phyloP scores from a whole-genome alignment of 768 basidiomycete genomes.

The Candolleomyces eurysporus region DNA sequence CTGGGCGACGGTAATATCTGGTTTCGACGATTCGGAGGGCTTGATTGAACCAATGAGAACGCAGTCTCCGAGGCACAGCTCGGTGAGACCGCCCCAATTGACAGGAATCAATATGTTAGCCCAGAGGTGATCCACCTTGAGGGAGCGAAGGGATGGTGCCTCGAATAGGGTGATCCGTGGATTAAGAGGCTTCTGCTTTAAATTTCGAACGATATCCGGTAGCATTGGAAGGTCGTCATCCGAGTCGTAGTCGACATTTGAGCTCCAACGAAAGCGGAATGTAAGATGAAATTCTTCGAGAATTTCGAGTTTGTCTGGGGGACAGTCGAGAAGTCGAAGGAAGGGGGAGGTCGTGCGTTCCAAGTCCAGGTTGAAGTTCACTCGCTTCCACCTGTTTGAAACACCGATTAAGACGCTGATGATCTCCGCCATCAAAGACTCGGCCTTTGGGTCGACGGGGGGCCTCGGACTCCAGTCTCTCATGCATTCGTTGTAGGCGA shows the following conservation, averaged over 20 bases:
- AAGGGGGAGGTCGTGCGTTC: not conserved
- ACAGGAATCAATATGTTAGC: not conserved
- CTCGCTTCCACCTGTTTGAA: not conserved
- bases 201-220: not conserved
- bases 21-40: too few species aligned
- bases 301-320: not conserved
- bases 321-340: not conserved
- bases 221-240: not conserved
- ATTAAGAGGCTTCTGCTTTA: not conserved
- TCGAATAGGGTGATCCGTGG: not conserved
- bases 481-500: not conserved
- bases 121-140: not conserved
- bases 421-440: not conserved
- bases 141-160: not conserved
- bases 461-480: not conserved
- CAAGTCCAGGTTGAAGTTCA: not conserved
- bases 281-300: not conserved
- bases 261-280: not conserved
- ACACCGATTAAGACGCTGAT: not conserved
- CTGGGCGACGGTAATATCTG: not conserved
- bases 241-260: not conserved
- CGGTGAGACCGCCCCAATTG: not conserved
- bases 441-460: too few species aligned
- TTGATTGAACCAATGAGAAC: too few species aligned
- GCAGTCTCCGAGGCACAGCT: not conserved